Evolutionary conservation across 331 rosid genomes (phyloP), one percentile per base, ranked within the genome.

Genomic region (Pyrus hybrid): DNA sequence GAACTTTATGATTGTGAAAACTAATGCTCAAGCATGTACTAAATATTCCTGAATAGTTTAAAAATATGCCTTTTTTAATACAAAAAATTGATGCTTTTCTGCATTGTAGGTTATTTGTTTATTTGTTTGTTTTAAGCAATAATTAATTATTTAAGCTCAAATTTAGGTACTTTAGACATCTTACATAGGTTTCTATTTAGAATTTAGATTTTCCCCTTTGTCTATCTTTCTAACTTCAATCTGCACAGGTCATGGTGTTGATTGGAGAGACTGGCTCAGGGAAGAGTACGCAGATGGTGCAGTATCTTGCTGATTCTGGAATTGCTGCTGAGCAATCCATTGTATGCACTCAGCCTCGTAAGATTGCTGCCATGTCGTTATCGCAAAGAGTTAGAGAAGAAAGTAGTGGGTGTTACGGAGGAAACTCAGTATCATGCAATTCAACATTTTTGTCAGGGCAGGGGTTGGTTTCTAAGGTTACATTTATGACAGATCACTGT

Each of bases 241-340:
- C 26, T 81, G 14, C 54, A 64, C 92, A 95, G 99, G 84, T 89
- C 74, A 82, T 72, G 82, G 96, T 95, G 47, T 84, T 95, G 80
- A 79, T 90, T 18, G 99, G 98, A 47, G 99, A 95, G 86, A 95
- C 98, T 41, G 99, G 99, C 63, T 95, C 99, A 13, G 99, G 99
- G 75, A 95, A 95, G 85, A 95, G 99, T 83, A 95, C 99, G 1
- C 99, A 95, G 78, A 63, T 92, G 84, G 93, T 85, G 32, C 99
- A 95, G 80, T 95, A 83, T 89, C 99, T 95, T 12, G 93, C 84
- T 17, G 99, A 95, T 88, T 89, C 98, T 0, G 89, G 97, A 73
- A 73, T 89, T 70, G 90, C 87, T 74, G 86, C 87, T 60, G 73
- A 80, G 47, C 64, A 75, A 70, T 86, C 97, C 18, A 82, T 95